These are phyloP conservation scores for Laetiporus sulphureus DNA, from an alignment of 1,284 basidiomycete genomes.

Conservation along the genomic window DNA sequence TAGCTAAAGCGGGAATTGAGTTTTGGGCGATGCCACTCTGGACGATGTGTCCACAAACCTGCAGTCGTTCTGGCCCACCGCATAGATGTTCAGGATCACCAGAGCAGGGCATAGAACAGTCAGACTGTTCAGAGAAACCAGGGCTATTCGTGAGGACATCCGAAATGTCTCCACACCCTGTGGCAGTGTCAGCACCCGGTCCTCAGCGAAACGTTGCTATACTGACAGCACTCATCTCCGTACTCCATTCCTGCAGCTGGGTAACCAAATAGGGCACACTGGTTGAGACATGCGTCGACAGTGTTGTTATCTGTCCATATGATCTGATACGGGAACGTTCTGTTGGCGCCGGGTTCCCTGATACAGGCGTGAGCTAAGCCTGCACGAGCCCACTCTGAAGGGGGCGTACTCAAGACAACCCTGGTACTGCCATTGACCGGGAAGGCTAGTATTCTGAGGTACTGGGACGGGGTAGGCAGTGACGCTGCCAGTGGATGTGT, in stretches of 20 bases:
- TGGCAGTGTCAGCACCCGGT: not conserved
- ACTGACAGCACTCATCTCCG: constrained; percentile 59
- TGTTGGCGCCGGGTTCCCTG: constrained; percentile 30
- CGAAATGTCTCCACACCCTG: constrained; percentile 62
- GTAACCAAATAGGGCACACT: constrained; percentile 61
- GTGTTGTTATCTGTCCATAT: constrained; percentile 56
- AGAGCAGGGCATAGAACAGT: constrained; percentile 56
- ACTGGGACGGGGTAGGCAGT: constrained; percentile 53
- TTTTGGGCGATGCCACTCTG: not conserved
- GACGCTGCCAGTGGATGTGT: constrained; percentile 45
- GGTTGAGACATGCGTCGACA: constrained; percentile 51
- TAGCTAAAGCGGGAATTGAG: constrained; percentile 20
- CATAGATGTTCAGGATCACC: constrained; percentile 63
- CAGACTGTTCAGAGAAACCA: constrained; percentile 35
- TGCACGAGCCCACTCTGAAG: not conserved
- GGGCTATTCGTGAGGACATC: constrained; percentile 42
- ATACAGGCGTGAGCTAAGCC: not conserved
- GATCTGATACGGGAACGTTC: constrained; percentile 55
- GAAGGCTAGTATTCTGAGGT: constrained; percentile 46
- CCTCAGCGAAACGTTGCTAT: not conserved
- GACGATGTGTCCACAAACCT: constrained; percentile 13
- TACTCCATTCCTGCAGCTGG: constrained; percentile 59
- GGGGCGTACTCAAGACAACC: constrained; percentile 55
- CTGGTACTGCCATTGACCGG: constrained; percentile 55
- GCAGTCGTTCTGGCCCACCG: constrained; percentile 39